Evolutionary conservation across 83 land plant genomes (phyloP), one percentile per base, ranked within the genome.

Genomic region (Diphasiastrum complanatum): DNA sequence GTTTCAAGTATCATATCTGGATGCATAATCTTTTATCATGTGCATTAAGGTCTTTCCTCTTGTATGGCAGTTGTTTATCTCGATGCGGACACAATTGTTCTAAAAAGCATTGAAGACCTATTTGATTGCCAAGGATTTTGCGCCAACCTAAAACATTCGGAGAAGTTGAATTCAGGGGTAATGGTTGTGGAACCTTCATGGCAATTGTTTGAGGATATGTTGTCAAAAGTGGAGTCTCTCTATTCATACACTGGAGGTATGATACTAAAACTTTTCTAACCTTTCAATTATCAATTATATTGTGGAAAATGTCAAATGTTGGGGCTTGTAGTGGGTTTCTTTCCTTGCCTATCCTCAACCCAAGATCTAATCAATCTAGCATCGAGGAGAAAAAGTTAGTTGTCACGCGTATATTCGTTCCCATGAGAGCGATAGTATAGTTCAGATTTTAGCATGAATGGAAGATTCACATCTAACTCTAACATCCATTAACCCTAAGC

Each of bases 71-170:
- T 95, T 75, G 99, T 95, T 35, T 95, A 95, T 79, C 85, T 95
- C 61, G 99, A 95, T 75, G 99, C 99, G 0, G 99, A 95, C 54
- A 95, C 99, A 0, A 80, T 95, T 46, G 99, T 95, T 18, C 64
- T 80, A 2, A 84, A 79, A 60, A 86, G 73, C 48, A 89, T 95
- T 37, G 99, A 95, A 35, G 99, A 95, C 73, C 82, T 95, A 11
- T 95, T 95, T 57, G 72, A 72, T 35, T 95, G 99, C 75, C 80
- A 80, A 38, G 87, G 79, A 45, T 95, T 95, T 38, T 95, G 99
- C 77, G 99, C 99, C 43, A 95, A 95, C 63, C 69, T 95, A 77
- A 95, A 95, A 63, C 96, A 95, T 70, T 95, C 99, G 8, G 99
- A 95, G 76, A 79, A 96, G 54, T 48, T 95, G 47, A 95, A 95